Base-by-base conservation (phyloP, 2,329 filamentous ascomycete species). In the Penicillium oxalicum region DNA sequence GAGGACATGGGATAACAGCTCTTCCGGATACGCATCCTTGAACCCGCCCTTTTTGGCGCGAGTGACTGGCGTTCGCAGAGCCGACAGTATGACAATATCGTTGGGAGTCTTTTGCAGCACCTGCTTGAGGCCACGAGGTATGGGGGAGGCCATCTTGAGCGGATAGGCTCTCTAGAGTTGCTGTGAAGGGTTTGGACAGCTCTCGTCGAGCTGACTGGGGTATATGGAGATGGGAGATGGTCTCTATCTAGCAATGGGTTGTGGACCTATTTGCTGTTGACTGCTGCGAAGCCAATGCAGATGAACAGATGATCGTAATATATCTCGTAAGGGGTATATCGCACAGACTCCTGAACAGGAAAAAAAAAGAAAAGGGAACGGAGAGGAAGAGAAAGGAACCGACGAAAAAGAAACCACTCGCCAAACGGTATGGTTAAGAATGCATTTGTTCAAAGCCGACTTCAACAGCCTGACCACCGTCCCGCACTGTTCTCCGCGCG, bases 1-100 rank as follows among this genome's bases (percentile, higher is more conserved):
- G 50, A 83, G 75, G 51, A 79, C 76, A 66, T 76, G 64, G 32
- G 66, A 79, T 46, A 95, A 86, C 47, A 96, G 79, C 70, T 95
- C 88, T 69, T 96, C 91, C 12, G 93, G 90, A 72, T 91, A 91
- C 42, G 91, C 85, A 67, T 95, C 87, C 69, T 88, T 88, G 63
- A 96, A 82, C 13, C 81, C 79, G 62, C 91, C 91, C 64, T 88
- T 88, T 75, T 89, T 86, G 36, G 89, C 82, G 55, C 88, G 83
- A 51, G 87, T 91, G 56, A 96, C 79, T 36, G 91, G 87, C 6
- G 91, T 96, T 59, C 91, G 88, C 36, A 95, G 79, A n/a, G 90
- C 83, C 18, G 90, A 94, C 60, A 95, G 83, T 66, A 96, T 86
- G 61, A 96, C 88, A 37, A 89, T 80, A 72, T 96, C 91, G 56